These are phyloP conservation scores for Melaleuca alternifolia DNA, from an alignment of 345 rosid species.

Conservation along the genomic window DNA sequence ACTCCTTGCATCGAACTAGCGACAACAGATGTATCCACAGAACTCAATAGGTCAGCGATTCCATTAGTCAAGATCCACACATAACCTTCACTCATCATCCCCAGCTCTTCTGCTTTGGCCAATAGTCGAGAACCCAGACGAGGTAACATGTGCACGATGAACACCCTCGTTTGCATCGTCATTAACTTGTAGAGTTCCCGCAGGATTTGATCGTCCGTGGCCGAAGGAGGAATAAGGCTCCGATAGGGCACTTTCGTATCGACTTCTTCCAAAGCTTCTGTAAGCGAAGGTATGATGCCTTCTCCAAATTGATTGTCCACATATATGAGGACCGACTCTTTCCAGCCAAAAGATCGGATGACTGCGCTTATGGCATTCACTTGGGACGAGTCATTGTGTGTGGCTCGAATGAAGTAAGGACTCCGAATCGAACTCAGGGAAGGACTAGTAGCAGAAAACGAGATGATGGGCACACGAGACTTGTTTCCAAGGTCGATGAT, in stretches of 20 bases:
- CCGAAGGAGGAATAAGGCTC: background rate
- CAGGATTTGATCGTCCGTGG: background rate
- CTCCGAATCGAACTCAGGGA: background rate
- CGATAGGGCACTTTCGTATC: background rate
- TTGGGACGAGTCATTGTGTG: background rate
- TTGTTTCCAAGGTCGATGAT: background rate
- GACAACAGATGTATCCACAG: background rate
- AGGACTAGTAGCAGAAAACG: background rate
- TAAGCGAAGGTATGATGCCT: background rate
- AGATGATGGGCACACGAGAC: background rate
- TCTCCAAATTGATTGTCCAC: background rate
- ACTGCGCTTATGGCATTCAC: background rate
- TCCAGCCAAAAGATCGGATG: background rate
- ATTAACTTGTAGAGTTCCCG: background rate
- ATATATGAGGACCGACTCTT: background rate
- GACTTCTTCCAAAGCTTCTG: background rate
- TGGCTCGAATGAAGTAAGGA: background rate
- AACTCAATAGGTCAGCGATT: background rate
- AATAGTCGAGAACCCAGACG: fast-evolving
- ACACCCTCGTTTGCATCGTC: background rate
- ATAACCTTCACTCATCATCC: background rate
- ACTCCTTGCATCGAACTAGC: background rate
- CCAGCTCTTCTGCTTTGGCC: background rate
- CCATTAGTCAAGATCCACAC: background rate
- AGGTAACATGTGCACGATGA: background rate